Conservation (phyloP, 1,284 basidiomycete species). For the Xerocomus amazonicus region DNA sequence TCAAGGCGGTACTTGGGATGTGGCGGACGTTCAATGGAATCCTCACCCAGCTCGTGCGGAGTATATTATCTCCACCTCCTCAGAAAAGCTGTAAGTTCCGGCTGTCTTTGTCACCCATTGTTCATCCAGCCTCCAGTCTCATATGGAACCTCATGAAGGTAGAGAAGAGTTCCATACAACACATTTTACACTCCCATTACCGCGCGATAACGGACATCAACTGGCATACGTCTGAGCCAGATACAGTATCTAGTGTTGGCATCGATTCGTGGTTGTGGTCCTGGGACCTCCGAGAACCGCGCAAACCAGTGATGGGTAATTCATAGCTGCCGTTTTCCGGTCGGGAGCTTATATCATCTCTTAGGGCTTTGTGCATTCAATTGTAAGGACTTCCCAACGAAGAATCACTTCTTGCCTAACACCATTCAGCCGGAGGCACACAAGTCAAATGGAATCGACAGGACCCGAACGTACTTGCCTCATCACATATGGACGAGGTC, state of each 20-base stretch:
- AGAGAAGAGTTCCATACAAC: conserved; percentile 74
- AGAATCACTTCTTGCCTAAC: not conserved
- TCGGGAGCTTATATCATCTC: conserved; percentile 9
- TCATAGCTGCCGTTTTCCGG: not conserved
- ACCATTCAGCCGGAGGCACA: conserved; percentile 67
- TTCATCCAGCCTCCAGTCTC: conserved; percentile 45
- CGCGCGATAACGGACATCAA: conserved; percentile 95
- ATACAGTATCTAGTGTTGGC: conserved; percentile 72
- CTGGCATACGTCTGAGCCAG: conserved; percentile 84
- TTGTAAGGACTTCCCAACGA: conserved; percentile 38
- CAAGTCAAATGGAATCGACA: conserved; percentile 96
- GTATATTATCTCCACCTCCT: conserved; percentile 93
- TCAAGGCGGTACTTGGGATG: conserved; percentile 95
- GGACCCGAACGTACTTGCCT: conserved; percentile 82
- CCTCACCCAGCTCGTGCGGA: conserved; percentile 83
- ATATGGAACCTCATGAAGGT: conserved; percentile 88
- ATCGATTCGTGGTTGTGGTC: conserved; percentile 83
- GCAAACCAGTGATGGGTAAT: conserved; percentile 65
- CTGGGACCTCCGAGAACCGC: conserved; percentile 76
- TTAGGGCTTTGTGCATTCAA: conserved; percentile 72
- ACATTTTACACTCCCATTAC: conserved; percentile 82
- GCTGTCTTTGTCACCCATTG: not conserved
- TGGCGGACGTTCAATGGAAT: conserved; percentile 97
- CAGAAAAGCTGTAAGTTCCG: conserved; percentile 76
- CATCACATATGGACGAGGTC: conserved; percentile 80